Evolutionary conservation across 345 rosid species (phyloP).

Genomic region (Salix viminalis): DNA sequence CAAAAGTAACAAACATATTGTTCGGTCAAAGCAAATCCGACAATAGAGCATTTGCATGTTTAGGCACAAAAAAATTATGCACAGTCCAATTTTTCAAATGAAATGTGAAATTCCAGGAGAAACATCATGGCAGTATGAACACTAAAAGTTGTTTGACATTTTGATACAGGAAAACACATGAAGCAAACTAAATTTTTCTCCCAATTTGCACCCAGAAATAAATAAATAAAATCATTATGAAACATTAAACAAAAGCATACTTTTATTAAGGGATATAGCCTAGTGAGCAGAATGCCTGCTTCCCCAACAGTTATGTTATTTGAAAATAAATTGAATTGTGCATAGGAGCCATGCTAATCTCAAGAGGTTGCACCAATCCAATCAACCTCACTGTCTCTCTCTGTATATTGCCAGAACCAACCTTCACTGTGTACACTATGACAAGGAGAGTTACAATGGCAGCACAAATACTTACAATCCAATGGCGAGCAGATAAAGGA

Average conservation of each 20-base stretch:
- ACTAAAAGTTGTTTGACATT: not conserved
- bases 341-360: not conserved
- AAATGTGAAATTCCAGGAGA: not conserved
- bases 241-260: too few species aligned
- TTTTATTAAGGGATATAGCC: not conserved
- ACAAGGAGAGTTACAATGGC: not conserved
- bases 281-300: not conserved
- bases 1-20: not conserved
- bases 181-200: not conserved
- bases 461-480: constrained; percentile 60
- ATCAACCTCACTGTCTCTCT: not conserved
- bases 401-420: not conserved
- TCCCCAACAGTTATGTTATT: not conserved
- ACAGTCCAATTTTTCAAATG: not conserved
- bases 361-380: not conserved
- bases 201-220: not conserved
- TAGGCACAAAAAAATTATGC: not conserved
- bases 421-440: not conserved
- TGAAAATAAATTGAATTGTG: not conserved
- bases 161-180: not conserved
- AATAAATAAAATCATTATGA: too few species aligned
- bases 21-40: not conserved
- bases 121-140: not conserved
- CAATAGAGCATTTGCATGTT: too few species aligned
- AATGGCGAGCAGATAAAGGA: constrained; percentile 77